These are phyloP conservation scores for Porphyridium purpureum DNA, from an alignment of 23 red algal genomes.

Conservation along the genomic window DNA sequence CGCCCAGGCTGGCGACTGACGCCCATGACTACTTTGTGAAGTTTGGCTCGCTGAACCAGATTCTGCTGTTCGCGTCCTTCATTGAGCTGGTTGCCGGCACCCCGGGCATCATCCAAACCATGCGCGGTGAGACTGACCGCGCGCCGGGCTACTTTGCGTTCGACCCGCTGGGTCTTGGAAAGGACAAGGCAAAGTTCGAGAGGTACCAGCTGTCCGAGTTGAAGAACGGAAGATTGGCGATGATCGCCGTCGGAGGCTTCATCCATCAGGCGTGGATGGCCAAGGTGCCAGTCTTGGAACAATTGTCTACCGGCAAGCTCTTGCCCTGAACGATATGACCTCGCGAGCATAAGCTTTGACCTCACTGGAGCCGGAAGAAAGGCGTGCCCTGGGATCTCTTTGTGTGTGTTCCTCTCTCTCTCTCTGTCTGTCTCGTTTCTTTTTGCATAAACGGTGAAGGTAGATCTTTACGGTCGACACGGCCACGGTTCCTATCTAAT, in stretches of 20 bases:
- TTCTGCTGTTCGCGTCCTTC: constrained; percentile 68
- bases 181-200: constrained; percentile 27
- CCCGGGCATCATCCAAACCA: constrained; percentile 68
- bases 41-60: constrained; percentile 63
- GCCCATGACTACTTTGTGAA: constrained; percentile 75
- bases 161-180: constrained; percentile 61
- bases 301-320: constrained; percentile 37
- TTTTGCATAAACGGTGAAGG: too few relatives aligned
- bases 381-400: too few relatives aligned
- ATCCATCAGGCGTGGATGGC: constrained; percentile 76
- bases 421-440: too few relatives aligned
- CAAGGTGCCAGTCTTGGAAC: constrained; percentile 29
- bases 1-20: constrained; percentile 13
- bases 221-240: constrained; percentile 62
- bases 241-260: constrained; percentile 83
- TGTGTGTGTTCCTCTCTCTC: too few relatives aligned
- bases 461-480: too few relatives aligned
- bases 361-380: not conserved
- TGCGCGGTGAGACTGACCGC: constrained; percentile 38
- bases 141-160: constrained; percentile 61
- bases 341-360: not conserved
- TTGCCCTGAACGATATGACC: constrained; percentile 32
- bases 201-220: constrained; percentile 50
- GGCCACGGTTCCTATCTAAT: too few relatives aligned
- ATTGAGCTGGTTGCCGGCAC: constrained; percentile 74